Percentiles rank a stretch among this genome's conserved stretches.
phyloP scores from a whole-genome alignment of 805 yeast species.

The Grigorovia humatica region DNA sequence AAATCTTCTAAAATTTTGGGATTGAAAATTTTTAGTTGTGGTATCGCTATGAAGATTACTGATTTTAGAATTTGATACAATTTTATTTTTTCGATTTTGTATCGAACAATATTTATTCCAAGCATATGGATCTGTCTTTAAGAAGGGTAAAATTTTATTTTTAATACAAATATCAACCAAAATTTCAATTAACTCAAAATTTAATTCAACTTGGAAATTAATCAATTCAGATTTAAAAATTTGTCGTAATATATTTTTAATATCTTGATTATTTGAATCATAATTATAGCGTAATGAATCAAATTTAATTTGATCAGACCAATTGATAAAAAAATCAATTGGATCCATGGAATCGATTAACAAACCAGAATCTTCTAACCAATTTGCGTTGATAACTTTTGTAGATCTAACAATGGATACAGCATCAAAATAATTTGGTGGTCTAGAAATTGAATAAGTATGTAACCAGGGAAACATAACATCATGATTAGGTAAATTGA shows the following conservation, averaged over 20 bases:
- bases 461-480: conserved; percentile 86
- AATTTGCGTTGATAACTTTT: conserved; percentile 5
- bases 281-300: conserved; percentile 1
- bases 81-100: neutral
- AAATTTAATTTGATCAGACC: conserved; percentile 34
- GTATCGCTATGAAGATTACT: neutral
- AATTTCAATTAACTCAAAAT: conserved; percentile 8
- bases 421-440: conserved; percentile 41
- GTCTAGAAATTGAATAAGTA: conserved; percentile 51
- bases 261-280: neutral
- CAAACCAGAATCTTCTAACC: conserved; percentile 30
- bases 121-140: conserved; percentile 31
- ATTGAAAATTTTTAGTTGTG: conserved; percentile 27
- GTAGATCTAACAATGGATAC: conserved; percentile 25
- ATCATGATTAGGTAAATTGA: conserved; percentile 48
- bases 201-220: neutral
- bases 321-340: conserved; percentile 42
- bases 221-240: neutral
- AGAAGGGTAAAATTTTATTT: conserved; percentile 32
- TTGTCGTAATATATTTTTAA: neutral
- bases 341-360: conserved; percentile 47
- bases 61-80: neutral
- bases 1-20: conserved; percentile 73
- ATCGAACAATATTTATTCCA: conserved; percentile 10
- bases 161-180: conserved; percentile 14